Percentiles rank a stretch among this genome's conserved stretches.
phyloP scores from a whole-genome alignment of 768 basidiomycete genomes.

The Tylopilus plumbeoviolaceoides region DNA sequence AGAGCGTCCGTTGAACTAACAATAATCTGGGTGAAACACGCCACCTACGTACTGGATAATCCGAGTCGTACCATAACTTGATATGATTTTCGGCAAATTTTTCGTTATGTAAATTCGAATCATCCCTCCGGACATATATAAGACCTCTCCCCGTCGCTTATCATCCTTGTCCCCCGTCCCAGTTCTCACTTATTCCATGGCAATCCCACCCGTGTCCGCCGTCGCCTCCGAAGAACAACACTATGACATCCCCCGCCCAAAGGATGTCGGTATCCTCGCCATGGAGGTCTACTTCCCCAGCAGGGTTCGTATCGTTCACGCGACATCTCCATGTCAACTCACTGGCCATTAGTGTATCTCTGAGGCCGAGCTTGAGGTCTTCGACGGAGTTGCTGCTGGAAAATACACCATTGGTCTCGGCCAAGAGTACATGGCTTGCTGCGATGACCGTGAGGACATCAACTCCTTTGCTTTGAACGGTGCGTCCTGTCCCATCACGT shows the following conservation, averaged over 20 bases:
- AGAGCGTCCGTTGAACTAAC: too few relatives aligned
- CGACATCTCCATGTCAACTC: slow-evolving; percentile 7
- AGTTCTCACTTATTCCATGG: slow-evolving; percentile 18
- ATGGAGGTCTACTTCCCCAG: slow-evolving; percentile 95
- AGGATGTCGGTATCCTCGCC: slow-evolving; percentile 91
- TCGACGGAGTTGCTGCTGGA: slow-evolving; percentile 90
- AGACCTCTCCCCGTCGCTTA: neutral
- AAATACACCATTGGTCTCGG: slow-evolving; percentile 99
- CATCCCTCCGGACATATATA: slow-evolving; percentile 19
- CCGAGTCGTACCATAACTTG: slow-evolving; percentile 28
- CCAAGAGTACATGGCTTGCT: slow-evolving; percentile 98
- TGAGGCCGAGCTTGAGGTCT: slow-evolving; percentile 89
- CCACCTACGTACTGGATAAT: slow-evolving; percentile 16
- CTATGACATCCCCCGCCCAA: slow-evolving; percentile 52
- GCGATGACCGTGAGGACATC: slow-evolving; percentile 98
- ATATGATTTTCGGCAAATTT: slow-evolving; percentile 11
- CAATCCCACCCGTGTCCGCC: slow-evolving; percentile 17
- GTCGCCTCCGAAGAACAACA: slow-evolving; percentile 6
- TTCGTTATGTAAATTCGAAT: slow-evolving; percentile 25
- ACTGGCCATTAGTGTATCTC: slow-evolving; percentile 73
- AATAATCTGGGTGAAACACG: slow-evolving; percentile 22
- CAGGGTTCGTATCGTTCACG: slow-evolving; percentile 51
- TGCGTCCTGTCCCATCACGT: slow-evolving; percentile 33
- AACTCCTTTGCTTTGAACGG: slow-evolving; percentile 96
- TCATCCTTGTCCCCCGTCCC: neutral